phyloP scores from a whole-genome alignment of 495 filamentous ascomycete genomes.

The Neurospora sp. region DNA sequence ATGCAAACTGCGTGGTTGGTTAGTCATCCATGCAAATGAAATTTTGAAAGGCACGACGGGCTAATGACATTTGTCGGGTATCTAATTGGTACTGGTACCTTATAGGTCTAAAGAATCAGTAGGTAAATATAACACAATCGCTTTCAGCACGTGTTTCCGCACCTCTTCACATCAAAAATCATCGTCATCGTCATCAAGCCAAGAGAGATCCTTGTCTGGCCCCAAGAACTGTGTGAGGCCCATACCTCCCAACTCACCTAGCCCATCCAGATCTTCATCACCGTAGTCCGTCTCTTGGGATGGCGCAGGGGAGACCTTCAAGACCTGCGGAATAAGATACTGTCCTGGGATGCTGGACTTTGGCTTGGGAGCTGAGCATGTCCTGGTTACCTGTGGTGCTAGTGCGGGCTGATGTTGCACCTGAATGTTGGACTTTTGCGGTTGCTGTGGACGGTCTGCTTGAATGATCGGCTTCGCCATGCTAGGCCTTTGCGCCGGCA shows the following conservation, averaged over 20 bases:
- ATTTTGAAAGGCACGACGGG: not conserved
- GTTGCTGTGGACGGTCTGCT: not conserved
- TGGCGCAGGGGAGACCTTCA: not conserved
- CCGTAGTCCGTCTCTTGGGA: conserved; percentile 36
- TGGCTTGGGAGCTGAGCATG: not conserved
- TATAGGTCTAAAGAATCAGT: not conserved
- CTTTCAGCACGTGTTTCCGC: not conserved
- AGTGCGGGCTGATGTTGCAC: not conserved
- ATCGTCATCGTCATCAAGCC: not conserved
- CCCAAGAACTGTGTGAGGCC: conserved; percentile 1
- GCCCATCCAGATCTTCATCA: conserved; percentile 24
- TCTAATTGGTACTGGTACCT: not conserved
- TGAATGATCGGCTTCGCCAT: not conserved
- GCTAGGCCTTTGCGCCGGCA: not conserved
- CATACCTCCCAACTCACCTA: conserved; percentile 1
- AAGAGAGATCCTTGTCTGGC: not conserved
- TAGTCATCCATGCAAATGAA: not conserved
- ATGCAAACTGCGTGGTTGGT: not conserved
- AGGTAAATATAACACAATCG: not conserved
- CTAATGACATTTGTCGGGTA: not conserved
- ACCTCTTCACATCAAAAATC: not conserved
- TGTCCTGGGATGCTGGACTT: not conserved
- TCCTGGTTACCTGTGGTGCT: not conserved
- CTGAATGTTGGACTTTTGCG: not conserved
- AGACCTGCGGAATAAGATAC: not conserved